A percentile compares a stretch with the other conserved stretches of the same genome.
Conservation (phyloP, 2,329 filamentous ascomycete species). For the Fusarium paranaense region DNA sequence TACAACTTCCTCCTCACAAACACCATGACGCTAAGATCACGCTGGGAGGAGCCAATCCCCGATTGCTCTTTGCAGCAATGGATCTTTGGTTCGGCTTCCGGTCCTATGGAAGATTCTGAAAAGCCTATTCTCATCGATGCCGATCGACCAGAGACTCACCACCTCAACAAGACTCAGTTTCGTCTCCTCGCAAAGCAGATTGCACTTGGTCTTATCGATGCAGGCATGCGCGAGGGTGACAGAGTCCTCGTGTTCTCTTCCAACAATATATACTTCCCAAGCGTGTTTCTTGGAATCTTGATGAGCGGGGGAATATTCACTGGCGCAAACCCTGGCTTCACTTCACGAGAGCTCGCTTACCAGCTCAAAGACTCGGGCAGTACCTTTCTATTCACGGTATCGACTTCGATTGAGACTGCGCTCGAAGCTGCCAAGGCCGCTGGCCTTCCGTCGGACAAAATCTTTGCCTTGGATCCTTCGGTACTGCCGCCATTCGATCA, state of each 20-base stretch:
- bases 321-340: constrained; percentile 76
- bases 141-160: constrained; percentile 73
- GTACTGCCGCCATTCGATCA: constrained; percentile 32
- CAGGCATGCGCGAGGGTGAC: constrained; percentile 74
- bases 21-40: constrained; percentile 59
- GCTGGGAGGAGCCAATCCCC: constrained; percentile 59
- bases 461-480: constrained; percentile 77
- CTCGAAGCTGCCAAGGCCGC: constrained; percentile 72
- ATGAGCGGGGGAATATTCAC: constrained; percentile 85
- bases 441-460: constrained; percentile 62
- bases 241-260: constrained; percentile 79
- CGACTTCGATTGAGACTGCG: constrained; percentile 70
- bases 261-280: constrained; percentile 80
- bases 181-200: constrained; percentile 78
- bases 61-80: constrained; percentile 64
- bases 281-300: constrained; percentile 76
- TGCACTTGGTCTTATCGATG: constrained; percentile 72
- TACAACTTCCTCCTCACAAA: neutral
- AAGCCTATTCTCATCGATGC: constrained; percentile 70
- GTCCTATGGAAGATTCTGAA: constrained; percentile 51
- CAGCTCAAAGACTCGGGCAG: constrained; percentile 79
- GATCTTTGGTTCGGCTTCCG: constrained; percentile 62
- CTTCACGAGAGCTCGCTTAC: constrained; percentile 77
- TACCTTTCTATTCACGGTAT: constrained; percentile 72
- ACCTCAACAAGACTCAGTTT: constrained; percentile 71